A percentile compares a stretch with the other conserved stretches of the same genome.
Conservation (phyloP, 2,329 filamentous ascomycete genomes). For the Calonectria pseudoturangicola region DNA sequence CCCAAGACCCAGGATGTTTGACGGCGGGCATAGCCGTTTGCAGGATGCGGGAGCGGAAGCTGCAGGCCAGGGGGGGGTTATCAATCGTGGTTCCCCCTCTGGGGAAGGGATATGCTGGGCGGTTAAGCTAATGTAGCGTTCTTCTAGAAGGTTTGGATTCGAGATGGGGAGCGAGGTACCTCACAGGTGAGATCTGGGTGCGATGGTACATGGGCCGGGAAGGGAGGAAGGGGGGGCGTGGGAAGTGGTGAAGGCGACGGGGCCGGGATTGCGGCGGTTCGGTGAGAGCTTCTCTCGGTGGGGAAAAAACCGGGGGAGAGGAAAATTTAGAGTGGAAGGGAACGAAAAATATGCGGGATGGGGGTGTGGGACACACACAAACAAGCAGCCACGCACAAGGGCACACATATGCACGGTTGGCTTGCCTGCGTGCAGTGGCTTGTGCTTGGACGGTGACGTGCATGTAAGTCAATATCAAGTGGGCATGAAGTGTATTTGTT, state of each 20-base stretch:
- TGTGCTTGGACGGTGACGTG: slow-evolving; percentile 2
- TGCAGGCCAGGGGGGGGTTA: slow-evolving; percentile 37
- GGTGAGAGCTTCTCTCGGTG: slow-evolving; percentile 39
- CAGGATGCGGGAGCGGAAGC: slow-evolving; percentile 46
- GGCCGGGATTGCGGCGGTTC: slow-evolving; percentile 34
- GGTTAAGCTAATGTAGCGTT: slow-evolving; percentile 32
- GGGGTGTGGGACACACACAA: not conserved
- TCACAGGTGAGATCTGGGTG: not conserved
- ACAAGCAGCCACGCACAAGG: not conserved
- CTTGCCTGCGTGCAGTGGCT: slow-evolving; percentile 33
- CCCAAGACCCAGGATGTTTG: slow-evolving; percentile 47
- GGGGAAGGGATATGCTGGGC: slow-evolving; percentile 25
- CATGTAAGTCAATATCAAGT: not conserved
- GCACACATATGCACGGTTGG: not conserved
- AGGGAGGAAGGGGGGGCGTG: not conserved
- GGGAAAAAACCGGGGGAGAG: slow-evolving; percentile 38
- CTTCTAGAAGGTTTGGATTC: slow-evolving; percentile 24
- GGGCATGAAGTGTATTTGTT: not conserved
- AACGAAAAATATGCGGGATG: slow-evolving; percentile 24
- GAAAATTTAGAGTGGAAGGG: slow-evolving; percentile 45
- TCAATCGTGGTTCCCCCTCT: slow-evolving; percentile 35
- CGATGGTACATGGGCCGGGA: slow-evolving; percentile 13
- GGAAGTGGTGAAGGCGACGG: slow-evolving; percentile 36
- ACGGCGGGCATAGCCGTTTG: slow-evolving; percentile 51
- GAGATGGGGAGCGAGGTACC: slow-evolving; percentile 18